phyloP scores from a whole-genome alignment of 192 early-diverging fungal genomes.

The Coemansia sp. region DNA sequence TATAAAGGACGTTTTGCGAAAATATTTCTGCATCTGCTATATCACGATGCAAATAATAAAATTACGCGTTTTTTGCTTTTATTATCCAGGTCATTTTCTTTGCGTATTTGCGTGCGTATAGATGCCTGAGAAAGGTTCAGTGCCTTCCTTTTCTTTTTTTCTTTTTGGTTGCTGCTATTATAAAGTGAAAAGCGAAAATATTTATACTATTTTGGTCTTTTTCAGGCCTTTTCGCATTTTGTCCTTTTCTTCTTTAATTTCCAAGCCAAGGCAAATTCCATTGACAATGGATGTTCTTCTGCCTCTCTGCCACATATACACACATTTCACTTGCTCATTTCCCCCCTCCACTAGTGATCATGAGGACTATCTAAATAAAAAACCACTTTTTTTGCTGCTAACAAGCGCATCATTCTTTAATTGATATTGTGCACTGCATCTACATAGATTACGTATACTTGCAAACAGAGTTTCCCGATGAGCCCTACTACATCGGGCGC shows the following conservation, averaged over 20 bases:
- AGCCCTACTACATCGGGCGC: constrained; percentile 75
- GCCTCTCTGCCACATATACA: background rate
- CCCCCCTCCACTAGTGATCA: no score
- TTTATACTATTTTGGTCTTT: no score
- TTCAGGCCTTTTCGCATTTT: no score
- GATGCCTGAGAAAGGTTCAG: background rate
- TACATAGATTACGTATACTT: constrained; percentile 74
- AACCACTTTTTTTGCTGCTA: constrained; percentile 1
- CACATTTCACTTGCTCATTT: background rate
- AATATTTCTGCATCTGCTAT: background rate
- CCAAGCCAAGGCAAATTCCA: no score
- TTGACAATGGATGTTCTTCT: background rate
- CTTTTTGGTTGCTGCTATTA: no score
- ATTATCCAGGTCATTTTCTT: background rate
- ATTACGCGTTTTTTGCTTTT: background rate
- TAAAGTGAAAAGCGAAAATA: no score
- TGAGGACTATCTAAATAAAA: background rate
- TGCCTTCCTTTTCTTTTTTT: background rate
- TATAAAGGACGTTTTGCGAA: background rate
- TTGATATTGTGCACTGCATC: background rate
- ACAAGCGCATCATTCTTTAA: background rate
- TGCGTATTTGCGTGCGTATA: background rate
- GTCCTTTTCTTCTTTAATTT: no score
- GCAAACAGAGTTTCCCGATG: constrained; percentile 66
- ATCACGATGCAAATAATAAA: background rate